phyloP scores from a whole-genome alignment of 352 stramenopile species.

The Thraustochytrium striatum region DNA sequence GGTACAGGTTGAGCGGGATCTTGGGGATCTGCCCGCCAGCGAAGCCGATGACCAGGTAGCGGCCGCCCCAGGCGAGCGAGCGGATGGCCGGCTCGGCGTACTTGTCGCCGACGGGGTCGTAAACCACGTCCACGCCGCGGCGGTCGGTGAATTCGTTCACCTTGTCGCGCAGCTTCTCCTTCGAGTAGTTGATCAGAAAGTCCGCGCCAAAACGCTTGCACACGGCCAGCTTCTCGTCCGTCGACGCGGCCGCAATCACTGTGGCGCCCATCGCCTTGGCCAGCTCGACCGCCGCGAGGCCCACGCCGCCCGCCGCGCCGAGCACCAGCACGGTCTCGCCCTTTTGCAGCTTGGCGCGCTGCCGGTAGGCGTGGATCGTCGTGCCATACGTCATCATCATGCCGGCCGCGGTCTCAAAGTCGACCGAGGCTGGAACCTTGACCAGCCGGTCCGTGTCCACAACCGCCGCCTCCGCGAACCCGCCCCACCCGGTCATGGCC shows the following conservation, averaged over 20 bases:
- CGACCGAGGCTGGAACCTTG: not conserved
- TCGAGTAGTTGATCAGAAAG: slow-evolving; percentile 51
- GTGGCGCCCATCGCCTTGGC: slow-evolving; percentile 51
- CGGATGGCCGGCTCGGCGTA: slow-evolving; percentile 52
- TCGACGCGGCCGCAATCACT: slow-evolving; percentile 54
- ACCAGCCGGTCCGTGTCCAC: slow-evolving; percentile 44
- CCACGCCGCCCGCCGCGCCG: slow-evolving; percentile 54
- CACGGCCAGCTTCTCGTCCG: slow-evolving; percentile 52
- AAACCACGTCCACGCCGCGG: slow-evolving; percentile 54
- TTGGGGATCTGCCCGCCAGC: slow-evolving; percentile 54
- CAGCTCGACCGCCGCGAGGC: slow-evolving; percentile 52
- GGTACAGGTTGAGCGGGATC: slow-evolving; percentile 54
- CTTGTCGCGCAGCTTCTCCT: slow-evolving; percentile 45
- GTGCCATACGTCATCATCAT: slow-evolving; percentile 54
- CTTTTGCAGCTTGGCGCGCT: slow-evolving; percentile 40
- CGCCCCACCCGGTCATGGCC: slow-evolving; percentile 47
- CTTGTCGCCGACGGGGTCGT: slow-evolving; percentile 54
- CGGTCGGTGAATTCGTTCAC: slow-evolving; percentile 46
- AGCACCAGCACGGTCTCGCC: slow-evolving; percentile 56
- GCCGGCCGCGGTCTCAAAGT: slow-evolving; percentile 48
- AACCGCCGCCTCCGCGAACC: slow-evolving; percentile 50
- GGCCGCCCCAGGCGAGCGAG: slow-evolving; percentile 52
- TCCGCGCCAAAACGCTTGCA: slow-evolving; percentile 50
- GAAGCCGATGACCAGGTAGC: slow-evolving; percentile 56
- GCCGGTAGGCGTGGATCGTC: slow-evolving; percentile 50